Evolutionary conservation across 768 basidiomycete species (phyloP).

Genomic region (Boletus huronensis): DNA sequence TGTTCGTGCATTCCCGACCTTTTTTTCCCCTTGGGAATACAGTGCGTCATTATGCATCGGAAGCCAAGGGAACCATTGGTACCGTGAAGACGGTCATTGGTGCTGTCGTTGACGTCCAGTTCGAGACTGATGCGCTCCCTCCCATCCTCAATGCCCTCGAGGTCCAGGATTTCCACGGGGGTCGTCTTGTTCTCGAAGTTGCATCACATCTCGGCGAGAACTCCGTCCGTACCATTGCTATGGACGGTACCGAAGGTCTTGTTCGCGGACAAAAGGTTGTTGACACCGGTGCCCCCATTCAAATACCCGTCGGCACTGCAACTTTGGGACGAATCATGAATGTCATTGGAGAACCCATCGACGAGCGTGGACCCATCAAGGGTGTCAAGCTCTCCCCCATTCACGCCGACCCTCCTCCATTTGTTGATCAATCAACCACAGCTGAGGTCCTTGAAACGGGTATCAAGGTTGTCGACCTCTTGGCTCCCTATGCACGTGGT

Average conservation of each 20-base stretch:
- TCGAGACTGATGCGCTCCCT: conserved; percentile 85
- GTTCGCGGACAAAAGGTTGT: conserved; percentile 97
- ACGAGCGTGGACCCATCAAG: conserved; percentile 98
- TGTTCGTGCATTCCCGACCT: background rate
- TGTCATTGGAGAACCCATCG: conserved; percentile 99
- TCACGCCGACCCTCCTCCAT: conserved; percentile 95
- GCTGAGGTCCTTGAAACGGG: conserved; percentile 99
- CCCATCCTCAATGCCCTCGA: conserved; percentile 99
- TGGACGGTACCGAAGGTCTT: conserved; percentile 99
- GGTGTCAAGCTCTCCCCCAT: conserved; percentile 91
- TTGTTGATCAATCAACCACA: conserved; percentile 98
- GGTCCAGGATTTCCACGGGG: conserved; percentile 90
- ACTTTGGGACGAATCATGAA: conserved; percentile 99
- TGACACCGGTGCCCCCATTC: conserved; percentile 95
- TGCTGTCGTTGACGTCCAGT: conserved; percentile 99
- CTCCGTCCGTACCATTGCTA: conserved; percentile 98
- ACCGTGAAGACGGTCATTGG: conserved; percentile 98
- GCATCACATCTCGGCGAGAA: conserved; percentile 99
- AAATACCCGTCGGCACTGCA: conserved; percentile 91
- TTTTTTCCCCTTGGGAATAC: too few relatives aligned
- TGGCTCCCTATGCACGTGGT: conserved; percentile 99
- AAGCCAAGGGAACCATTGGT: conserved; percentile 70
- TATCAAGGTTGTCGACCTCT: conserved; percentile 99
- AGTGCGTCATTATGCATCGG: conserved; percentile 91
- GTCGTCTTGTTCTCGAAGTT: conserved; percentile 98